A percentile compares a stretch with the other conserved stretches of the same genome.
Evolutionary conservation across 352 stramenopile species (phyloP).

Genomic region (Phytophthora pisi): DNA sequence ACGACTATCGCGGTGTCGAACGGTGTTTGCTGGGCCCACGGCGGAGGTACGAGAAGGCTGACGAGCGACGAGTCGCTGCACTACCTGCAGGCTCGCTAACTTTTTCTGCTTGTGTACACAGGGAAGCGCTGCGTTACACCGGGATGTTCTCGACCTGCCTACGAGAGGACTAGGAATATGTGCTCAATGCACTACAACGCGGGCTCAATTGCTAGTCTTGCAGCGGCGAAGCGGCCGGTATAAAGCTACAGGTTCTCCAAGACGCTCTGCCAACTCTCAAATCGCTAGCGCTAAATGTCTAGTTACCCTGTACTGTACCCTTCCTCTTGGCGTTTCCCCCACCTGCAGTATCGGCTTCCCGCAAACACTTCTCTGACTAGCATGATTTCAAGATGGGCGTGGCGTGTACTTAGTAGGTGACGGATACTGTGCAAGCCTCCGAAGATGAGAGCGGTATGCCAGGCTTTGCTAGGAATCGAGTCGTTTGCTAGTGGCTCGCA

Average conservation of each 20-base stretch:
- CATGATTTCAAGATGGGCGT: slow-evolving; percentile 15
- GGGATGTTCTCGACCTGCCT: slow-evolving; percentile 51
- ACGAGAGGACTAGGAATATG: slow-evolving; percentile 64
- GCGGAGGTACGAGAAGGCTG: slow-evolving; percentile 22
- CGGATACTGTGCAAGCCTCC: background rate
- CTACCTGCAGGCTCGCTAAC: background rate
- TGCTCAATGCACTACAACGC: slow-evolving; percentile 56
- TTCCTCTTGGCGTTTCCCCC: background rate
- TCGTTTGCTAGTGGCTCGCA: background rate
- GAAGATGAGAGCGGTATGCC: background rate
- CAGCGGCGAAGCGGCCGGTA: slow-evolving; percentile 10
- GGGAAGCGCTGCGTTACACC: slow-evolving; percentile 54
- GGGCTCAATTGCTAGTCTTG: background rate
- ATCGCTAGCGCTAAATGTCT: background rate
- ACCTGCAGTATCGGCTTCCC: slow-evolving; percentile 3
- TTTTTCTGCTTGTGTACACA: slow-evolving; percentile 1
- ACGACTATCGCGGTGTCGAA: slow-evolving; percentile 44
- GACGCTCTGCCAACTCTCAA: background rate
- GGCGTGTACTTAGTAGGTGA: slow-evolving; percentile 10
- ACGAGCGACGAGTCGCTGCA: background rate
- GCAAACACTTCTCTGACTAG: slow-evolving; percentile 2
- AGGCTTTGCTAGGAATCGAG: background rate
- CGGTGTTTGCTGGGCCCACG: slow-evolving; percentile 41
- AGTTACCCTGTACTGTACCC: slow-evolving; percentile 6
- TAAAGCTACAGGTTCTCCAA: background rate